phyloP scores from a whole-genome alignment of 148 eudicot genomes.

The Oxyria digyna region DNA sequence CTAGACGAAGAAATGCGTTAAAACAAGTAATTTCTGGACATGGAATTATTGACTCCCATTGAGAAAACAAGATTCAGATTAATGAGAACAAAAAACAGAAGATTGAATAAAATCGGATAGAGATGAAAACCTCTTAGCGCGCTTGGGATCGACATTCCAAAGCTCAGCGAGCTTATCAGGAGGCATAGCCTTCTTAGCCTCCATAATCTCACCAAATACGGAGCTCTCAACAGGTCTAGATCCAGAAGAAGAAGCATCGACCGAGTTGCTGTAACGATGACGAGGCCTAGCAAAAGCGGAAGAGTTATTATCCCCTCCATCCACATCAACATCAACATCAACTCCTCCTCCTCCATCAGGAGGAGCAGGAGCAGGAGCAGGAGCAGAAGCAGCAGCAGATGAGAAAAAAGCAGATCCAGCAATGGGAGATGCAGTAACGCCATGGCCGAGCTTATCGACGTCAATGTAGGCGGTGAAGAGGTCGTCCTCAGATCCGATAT shows the following conservation, averaged over 20 bases:
- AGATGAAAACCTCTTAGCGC: slow-evolving; percentile 40
- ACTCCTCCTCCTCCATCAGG: background rate
- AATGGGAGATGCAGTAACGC: slow-evolving; percentile 6
- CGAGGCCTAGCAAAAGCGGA: slow-evolving; percentile 11
- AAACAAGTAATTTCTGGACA: background rate
- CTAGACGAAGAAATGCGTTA: background rate
- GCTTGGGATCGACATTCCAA: slow-evolving; percentile 49
- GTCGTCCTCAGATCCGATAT: slow-evolving; percentile 39
- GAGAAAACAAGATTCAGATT: background rate
- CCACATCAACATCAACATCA: no score
- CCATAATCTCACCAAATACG: slow-evolving; percentile 25
- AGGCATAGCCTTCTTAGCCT: slow-evolving; percentile 41
- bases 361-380: no score
- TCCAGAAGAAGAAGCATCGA: slow-evolving; percentile 20
- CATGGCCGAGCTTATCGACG: slow-evolving; percentile 22
- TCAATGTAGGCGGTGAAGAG: slow-evolving; percentile 42
- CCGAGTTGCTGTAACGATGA: slow-evolving; percentile 28
- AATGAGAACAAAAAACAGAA: background rate
- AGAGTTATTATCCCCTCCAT: slow-evolving; percentile 7
- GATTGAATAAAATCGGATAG: background rate
- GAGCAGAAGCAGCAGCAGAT: no score
- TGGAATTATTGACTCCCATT: background rate
- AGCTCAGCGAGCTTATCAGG: slow-evolving; percentile 49
- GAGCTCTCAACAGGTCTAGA: slow-evolving; percentile 6
- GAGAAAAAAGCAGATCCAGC: background rate